Base-by-base conservation (phyloP, 2,329 filamentous ascomycete species). In the Chalaropsis ovoidea region DNA sequence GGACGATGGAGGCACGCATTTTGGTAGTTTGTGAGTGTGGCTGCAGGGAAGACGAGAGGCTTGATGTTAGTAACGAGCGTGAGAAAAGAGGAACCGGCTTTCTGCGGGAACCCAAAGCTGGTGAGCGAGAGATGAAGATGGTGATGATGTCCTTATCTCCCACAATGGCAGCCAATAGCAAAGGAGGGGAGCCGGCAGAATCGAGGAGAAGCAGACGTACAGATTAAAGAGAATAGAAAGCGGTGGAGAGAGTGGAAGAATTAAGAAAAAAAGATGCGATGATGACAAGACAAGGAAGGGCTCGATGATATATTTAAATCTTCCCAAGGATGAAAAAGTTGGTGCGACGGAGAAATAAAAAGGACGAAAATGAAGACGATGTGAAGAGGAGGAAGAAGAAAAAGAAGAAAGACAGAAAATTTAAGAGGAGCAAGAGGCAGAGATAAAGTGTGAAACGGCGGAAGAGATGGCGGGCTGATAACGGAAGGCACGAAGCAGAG, bases 1-100 rank as follows among this genome's bases (percentile, higher is more conserved):
- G 31, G 35, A 68, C 52, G 27, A 56, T 56, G 45, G 42, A 68
- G 54, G 67, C 52, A 43, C 67, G 67, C 67, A 68, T 68, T 58
- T 64, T 68, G 67, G 45, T 27, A 19, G 19, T 47, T 62, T 61
- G 13, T 31, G 61, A 27, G 61, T 13, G 17, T 22, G 61, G 45
- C 61, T 63, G 13, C 61, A 63, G 60, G 27, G 22, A 31, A 61
- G 47, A 24, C 8, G 31, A 17, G 24, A 35, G 13, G 35, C 52
- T 31, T 2, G 52, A 35, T 56, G 52, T 58, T 58, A 58, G 52
- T 47, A 10, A 39, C 5, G 8, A 39, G 35, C 35, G 35, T 39
- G 35, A 39, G 4, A 39, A 5, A 10, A 47, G 15, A 15, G 43
- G 15, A 19, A 10, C 2, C n/a, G 6, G 43, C 3, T 47, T 5